Base-by-base conservation (phyloP, 345 rosid species). In the Hypericum perforatum region DNA sequence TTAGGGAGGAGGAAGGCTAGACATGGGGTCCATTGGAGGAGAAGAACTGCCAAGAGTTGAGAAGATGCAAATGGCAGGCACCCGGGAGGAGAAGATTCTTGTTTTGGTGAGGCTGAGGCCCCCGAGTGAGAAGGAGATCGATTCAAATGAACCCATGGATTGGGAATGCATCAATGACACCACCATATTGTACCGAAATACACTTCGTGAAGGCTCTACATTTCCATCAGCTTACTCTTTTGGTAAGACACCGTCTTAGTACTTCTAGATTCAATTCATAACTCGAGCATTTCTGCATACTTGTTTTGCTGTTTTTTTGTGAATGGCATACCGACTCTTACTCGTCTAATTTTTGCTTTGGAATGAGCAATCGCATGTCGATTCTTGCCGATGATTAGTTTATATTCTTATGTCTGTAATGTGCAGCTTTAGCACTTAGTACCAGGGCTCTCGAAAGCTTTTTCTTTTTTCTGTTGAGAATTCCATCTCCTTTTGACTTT, bases 161-260 rank as follows among this genome's bases (percentile, higher is more conserved):
- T 92, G 98, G 98, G 98, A 92, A 66, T 92, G 98, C 76, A 81
- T 92, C 79, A 92, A 79, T 57, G 82, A 82, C 42, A 75, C 80
- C 45, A 77, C 97, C 15, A 72, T 88, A 56, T 72, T 92, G 67
- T 92, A 92, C 60, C 77, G 95, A 56, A 92, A 92, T 76, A 85
- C 86, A 36, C 85, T 92, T 54, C 82, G 97, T 45, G 98, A 92
- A 74, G 97, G 97, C 49, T 92, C 89, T 29, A 78, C 92, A 6
- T 92, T 82, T 73, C 98, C 98, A 5, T 85, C 89, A 46, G 77
- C 95, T 54, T 92, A 88, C 64, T 41, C 83, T 45, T 92, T 92
- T 69, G 98, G 98, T 92, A 74, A 67, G 82, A 36, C 14, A 22
- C 43, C 43, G 53, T 56, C 12, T 45, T 43, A 1, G 32, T 22